Evolutionary conservation across 2,329 filamentous ascomycete genomes (phyloP).

Genomic region (Passalora sequoiae): DNA sequence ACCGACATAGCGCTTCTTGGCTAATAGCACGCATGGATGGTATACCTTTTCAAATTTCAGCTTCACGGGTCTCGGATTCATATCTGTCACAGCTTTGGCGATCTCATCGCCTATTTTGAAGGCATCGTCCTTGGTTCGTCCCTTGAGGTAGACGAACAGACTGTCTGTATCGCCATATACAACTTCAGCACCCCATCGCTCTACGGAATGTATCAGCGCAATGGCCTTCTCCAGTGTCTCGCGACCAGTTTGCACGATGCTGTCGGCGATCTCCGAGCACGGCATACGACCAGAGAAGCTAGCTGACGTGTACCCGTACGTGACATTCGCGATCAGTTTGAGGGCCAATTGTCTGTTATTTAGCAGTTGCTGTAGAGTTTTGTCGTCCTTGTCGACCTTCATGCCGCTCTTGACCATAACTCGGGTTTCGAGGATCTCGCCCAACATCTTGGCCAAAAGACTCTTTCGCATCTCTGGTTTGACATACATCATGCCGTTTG

Average conservation of each 20-base stretch:
- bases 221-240: slow-evolving; percentile 94
- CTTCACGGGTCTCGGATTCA: slow-evolving; percentile 87
- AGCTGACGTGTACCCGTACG: slow-evolving; percentile 94
- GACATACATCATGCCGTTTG: slow-evolving; percentile 94
- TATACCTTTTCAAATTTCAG: slow-evolving; percentile 99
- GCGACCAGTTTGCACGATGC: slow-evolving; percentile 91
- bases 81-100: slow-evolving; percentile 74
- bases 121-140: slow-evolving; percentile 78
- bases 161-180: slow-evolving; percentile 98
- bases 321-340: slow-evolving; percentile 97
- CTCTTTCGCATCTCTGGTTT: slow-evolving; percentile 83
- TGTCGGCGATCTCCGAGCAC: slow-evolving; percentile 95
- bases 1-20: slow-evolving; percentile 96
- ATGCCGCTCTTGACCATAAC: slow-evolving; percentile 98
- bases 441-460: slow-evolving; percentile 89
- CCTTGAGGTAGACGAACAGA: slow-evolving; percentile 83
- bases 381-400: slow-evolving; percentile 89
- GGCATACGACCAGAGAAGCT: slow-evolving; percentile 97
- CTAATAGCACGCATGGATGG: slow-evolving; percentile 84
- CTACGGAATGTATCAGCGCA: slow-evolving; percentile 80
- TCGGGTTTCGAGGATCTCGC: slow-evolving; percentile 89
- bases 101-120: slow-evolving; percentile 94
- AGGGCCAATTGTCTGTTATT: slow-evolving; percentile 92
- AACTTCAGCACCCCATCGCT: slow-evolving; percentile 88
- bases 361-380: slow-evolving; percentile 73